phyloP scores from a whole-genome alignment of 768 basidiomycete species.

The Kwoniella shandongensis region DNA sequence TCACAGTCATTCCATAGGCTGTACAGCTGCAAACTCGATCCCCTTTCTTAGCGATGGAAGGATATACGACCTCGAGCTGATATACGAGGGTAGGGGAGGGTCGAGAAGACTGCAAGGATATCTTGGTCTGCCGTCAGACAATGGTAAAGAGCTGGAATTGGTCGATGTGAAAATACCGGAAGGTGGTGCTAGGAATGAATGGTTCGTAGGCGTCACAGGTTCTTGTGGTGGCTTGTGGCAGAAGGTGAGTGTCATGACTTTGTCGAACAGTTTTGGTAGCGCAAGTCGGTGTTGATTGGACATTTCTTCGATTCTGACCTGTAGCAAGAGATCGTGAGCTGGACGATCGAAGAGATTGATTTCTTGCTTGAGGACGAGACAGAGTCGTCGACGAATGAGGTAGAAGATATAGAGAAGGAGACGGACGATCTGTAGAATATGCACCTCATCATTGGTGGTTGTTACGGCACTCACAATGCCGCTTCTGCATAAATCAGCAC shows the following conservation, averaged over 20 bases:
- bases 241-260: conserved; percentile 23
- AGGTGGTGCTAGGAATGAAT: conserved; percentile 15
- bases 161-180: conserved; percentile 23
- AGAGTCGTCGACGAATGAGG: background rate
- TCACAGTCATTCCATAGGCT: conserved; percentile 44
- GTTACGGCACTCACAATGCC: too few relatives aligned
- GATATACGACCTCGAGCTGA: conserved; percentile 30
- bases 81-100: conserved; percentile 17
- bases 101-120: conserved; percentile 9
- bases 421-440: background rate
- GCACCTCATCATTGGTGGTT: background rate
- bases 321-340: conserved; percentile 34
- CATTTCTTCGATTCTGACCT: background rate
- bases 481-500: too few relatives aligned
- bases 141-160: conserved; percentile 15
- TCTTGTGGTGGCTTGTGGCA: conserved; percentile 47
- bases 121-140: conserved; percentile 11
- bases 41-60: conserved; percentile 45
- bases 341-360: conserved; percentile 22
- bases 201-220: conserved; percentile 44
- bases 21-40: conserved; percentile 32
- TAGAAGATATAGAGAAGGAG: background rate
- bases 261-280: background rate
- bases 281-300: background rate
- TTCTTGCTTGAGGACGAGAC: background rate